Evolutionary conservation across 306 rosid species (phyloP).

Genomic region (Mimosa bimucronata): DNA sequence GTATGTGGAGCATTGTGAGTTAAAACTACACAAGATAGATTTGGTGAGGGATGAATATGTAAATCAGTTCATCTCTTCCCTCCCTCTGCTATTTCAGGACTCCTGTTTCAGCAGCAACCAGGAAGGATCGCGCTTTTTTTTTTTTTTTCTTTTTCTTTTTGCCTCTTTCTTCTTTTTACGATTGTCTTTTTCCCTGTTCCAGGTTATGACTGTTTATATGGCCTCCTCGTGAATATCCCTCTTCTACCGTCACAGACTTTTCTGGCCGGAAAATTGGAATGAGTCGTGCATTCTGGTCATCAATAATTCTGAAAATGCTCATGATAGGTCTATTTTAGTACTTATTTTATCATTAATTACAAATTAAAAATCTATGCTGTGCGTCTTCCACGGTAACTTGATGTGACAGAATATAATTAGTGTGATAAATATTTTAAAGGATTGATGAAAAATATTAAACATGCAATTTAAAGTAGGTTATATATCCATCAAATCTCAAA

Average conservation of each 20-base stretch:
- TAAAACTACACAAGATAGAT: background rate
- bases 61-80: background rate
- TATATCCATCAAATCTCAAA: no score
- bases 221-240: background rate
- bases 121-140: slow-evolving; percentile 4
- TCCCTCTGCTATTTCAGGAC: background rate
- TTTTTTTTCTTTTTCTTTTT: background rate
- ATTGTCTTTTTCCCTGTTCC: background rate
- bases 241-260: background rate
- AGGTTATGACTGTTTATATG: background rate
- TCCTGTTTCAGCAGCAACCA: background rate
- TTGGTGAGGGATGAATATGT: no score
- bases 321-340: background rate
- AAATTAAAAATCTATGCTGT: background rate
- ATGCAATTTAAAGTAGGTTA: no score
- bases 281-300: background rate
- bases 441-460: no score
- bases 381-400: background rate
- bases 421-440: no score
- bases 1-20: slow-evolving; percentile 51
- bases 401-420: background rate
- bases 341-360: no score
- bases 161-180: background rate
- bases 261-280: background rate
- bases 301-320: background rate